These are phyloP conservation scores for Pistacia vera DNA, from an alignment of 345 rosid species.

Conservation along the genomic window DNA sequence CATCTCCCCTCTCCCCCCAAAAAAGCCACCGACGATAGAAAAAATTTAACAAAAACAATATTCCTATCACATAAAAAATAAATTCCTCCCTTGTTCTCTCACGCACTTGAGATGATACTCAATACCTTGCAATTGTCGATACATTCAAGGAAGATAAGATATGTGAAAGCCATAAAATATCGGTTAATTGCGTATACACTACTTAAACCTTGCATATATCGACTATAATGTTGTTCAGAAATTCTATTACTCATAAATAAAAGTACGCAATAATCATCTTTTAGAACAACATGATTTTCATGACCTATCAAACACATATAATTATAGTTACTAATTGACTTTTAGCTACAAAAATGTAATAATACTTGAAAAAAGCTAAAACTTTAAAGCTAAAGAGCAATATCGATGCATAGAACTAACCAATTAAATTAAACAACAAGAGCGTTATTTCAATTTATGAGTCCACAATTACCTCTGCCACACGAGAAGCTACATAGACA, in stretches of 20 bases:
- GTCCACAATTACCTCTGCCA: slow-evolving; percentile 47
- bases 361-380: neutral
- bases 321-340: no score
- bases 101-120: no score
- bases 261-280: neutral
- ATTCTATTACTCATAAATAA: neutral
- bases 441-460: neutral
- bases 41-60: no score
- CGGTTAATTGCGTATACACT: neutral
- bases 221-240: neutral
- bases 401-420: no score
- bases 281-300: neutral
- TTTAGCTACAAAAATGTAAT: neutral
- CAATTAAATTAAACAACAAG: no score
- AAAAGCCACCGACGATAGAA: no score
- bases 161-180: neutral
- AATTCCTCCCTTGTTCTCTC: neutral
- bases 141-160: no score
- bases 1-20: neutral
- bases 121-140: no score
- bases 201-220: neutral
- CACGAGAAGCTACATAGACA: slow-evolving; percentile 34
- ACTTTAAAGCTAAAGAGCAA: neutral
- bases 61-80: no score
- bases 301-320: neutral